Conservation (phyloP, 2,329 filamentous ascomycete species). For the Colletotrichum musae region DNA sequence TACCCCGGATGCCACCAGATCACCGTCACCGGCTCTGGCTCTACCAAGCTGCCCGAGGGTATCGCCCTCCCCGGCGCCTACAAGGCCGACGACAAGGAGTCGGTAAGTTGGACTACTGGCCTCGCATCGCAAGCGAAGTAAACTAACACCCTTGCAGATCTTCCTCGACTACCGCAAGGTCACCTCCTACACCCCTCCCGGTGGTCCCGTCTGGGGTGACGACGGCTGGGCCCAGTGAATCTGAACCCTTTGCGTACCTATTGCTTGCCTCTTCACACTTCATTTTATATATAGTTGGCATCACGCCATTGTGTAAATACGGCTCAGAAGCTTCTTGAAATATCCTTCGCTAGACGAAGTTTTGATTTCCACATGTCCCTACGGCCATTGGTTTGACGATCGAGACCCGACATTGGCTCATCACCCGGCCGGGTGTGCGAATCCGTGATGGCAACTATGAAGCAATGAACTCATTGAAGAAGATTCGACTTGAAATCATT, state of each 20-base stretch:
- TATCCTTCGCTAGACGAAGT: not conserved
- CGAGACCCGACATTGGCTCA: too few species aligned
- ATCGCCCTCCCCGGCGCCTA: constrained; percentile 45
- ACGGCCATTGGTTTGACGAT: too few species aligned
- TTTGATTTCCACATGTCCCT: too few species aligned
- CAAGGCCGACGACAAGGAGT: constrained; percentile 43
- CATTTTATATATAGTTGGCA: constrained; percentile 20
- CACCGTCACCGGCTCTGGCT: constrained; percentile 64
- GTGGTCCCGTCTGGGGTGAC: constrained; percentile 42
- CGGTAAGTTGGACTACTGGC: constrained; percentile 7
- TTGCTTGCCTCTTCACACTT: not conserved
- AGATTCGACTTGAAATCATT: too few species aligned
- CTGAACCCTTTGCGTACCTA: too few species aligned
- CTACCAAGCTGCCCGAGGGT: constrained; percentile 48
- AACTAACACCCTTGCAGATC: constrained; percentile 41
- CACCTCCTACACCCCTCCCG: constrained; percentile 46
- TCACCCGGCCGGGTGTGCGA: too few species aligned
- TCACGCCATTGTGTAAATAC: not conserved
- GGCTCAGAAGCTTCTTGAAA: not conserved
- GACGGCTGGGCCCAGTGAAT: constrained; percentile 39
- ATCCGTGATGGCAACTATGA: too few species aligned
- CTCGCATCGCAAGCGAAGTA: too few species aligned
- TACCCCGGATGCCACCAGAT: constrained; percentile 72
- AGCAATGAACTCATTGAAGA: too few species aligned
- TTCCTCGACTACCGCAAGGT: constrained; percentile 47